phyloP scores from a whole-genome alignment of 495 filamentous ascomycete genomes.

The Neurospora intermedia region DNA sequence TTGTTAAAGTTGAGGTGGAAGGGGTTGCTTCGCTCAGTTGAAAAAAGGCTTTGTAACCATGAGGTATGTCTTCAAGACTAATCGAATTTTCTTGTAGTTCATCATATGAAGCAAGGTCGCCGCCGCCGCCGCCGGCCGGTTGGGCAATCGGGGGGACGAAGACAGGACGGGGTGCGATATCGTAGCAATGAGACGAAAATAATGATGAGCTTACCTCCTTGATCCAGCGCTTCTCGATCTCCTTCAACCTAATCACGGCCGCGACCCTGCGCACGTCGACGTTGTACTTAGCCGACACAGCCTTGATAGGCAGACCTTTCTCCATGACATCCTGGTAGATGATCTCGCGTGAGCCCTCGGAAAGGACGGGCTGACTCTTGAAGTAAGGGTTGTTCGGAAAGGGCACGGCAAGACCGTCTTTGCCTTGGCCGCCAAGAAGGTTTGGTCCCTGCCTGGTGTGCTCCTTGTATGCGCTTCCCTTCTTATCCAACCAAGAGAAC shows the following conservation, averaged over 20 bases:
- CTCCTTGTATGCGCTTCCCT: slow-evolving; percentile 1
- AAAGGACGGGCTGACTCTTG: slow-evolving; percentile 60
- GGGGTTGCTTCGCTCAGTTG: not conserved
- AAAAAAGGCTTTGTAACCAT: slow-evolving; percentile 53
- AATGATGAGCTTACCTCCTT: slow-evolving; percentile 46
- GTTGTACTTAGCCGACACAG: slow-evolving; percentile 63
- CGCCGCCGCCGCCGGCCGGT: not conserved
- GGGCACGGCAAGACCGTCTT: slow-evolving; percentile 26
- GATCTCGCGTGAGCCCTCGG: slow-evolving; percentile 60
- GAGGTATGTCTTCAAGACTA: slow-evolving; percentile 95
- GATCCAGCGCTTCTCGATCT: slow-evolving; percentile 70
- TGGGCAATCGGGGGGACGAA: not conserved
- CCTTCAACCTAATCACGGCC: slow-evolving; percentile 79
- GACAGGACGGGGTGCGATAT: not conserved
- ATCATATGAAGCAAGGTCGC: slow-evolving; percentile 29
- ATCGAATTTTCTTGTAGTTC: slow-evolving; percentile 83
- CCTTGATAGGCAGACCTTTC: slow-evolving; percentile 57
- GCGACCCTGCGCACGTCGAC: slow-evolving; percentile 83
- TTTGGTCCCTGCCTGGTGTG: slow-evolving; percentile 1
- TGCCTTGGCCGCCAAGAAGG: slow-evolving; percentile 3
- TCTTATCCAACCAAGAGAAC: slow-evolving; percentile 10
- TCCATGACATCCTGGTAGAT: slow-evolving; percentile 60
- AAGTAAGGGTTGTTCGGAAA: slow-evolving; percentile 74
- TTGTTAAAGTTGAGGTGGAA: not conserved
- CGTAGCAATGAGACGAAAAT: not conserved